Percentiles rank a stretch among this genome's conserved stretches.
Conservation (phyloP, 257 asterid species). For the Orobanche coerulescens region DNA sequence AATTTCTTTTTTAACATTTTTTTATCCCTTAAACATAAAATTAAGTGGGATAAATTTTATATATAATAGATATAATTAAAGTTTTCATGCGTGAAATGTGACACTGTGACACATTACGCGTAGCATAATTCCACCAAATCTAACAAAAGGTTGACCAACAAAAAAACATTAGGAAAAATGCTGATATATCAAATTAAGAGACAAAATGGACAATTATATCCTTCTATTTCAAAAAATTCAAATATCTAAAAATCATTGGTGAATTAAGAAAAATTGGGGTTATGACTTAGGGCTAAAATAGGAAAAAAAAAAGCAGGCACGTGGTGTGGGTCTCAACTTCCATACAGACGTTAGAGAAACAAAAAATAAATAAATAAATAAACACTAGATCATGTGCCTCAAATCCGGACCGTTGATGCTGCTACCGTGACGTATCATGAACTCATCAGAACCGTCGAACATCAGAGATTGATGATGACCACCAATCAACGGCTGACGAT, state of each 20-base stretch:
- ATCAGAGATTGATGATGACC: slow-evolving; percentile 41
- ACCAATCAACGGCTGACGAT: slow-evolving; percentile 41
- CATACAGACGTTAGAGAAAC: slow-evolving; percentile 22
- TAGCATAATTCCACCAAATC: not conserved
- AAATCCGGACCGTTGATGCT: slow-evolving; percentile 54
- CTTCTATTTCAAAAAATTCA: slow-evolving; percentile 32
- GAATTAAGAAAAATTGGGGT: slow-evolving; percentile 43
- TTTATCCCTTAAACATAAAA: no score
- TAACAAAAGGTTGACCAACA: not conserved
- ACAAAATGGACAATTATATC: slow-evolving; percentile 32
- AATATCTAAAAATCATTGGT: slow-evolving; percentile 27
- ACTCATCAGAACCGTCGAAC: slow-evolving; percentile 85
- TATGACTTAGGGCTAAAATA: slow-evolving; percentile 23
- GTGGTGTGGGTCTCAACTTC: slow-evolving; percentile 20
- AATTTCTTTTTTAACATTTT: no score
- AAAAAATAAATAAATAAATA: not conserved
- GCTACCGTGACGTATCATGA: slow-evolving; percentile 54
- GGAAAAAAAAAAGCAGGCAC: not conserved
- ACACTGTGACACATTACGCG: no score
- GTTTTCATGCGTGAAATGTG: no score
- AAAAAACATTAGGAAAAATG: slow-evolving; percentile 15
- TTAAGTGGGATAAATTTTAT: no score
- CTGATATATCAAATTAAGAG: slow-evolving; percentile 25
- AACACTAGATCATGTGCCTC: slow-evolving; percentile 62
- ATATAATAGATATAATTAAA: no score